Conservation (phyloP, 2,329 filamentous ascomycete species). For the Cladosporium cucumerinum region DNA sequence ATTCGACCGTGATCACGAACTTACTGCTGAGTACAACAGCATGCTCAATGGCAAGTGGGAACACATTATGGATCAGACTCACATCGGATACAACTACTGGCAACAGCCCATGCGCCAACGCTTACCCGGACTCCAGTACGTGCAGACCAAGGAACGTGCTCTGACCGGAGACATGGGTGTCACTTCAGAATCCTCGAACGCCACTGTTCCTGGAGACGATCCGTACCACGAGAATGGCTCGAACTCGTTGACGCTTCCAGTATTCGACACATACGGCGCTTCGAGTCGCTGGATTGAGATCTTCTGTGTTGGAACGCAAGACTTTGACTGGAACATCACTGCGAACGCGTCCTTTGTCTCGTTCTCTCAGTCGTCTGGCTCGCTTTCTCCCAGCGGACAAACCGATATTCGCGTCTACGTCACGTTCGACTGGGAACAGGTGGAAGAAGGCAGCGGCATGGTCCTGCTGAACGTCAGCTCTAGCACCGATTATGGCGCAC, state of each 20-base stretch:
- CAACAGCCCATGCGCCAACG: constrained; percentile 71
- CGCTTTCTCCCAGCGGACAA: constrained; percentile 44
- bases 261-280: constrained; percentile 58
- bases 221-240: constrained; percentile 55
- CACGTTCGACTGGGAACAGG: constrained; percentile 55
- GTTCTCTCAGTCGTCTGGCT: constrained; percentile 50
- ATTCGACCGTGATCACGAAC: constrained; percentile 56
- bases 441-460: constrained; percentile 37
- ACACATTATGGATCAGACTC: constrained; percentile 52
- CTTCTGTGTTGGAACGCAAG: constrained; percentile 55
- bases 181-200: constrained; percentile 62
- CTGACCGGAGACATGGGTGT: constrained; percentile 63
- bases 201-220: constrained; percentile 65
- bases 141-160: constrained; percentile 56
- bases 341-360: constrained; percentile 50
- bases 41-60: constrained; percentile 60
- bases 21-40: constrained; percentile 57
- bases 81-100: constrained; percentile 53
- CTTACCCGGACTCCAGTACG: constrained; percentile 59
- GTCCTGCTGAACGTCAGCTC: constrained; percentile 54
- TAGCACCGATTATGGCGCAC: constrained; percentile 45
- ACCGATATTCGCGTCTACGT: constrained; percentile 54
- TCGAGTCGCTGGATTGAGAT: constrained; percentile 59
- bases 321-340: constrained; percentile 53
- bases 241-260: constrained; percentile 53